These are phyloP conservation scores for Conoideocrella luteorostrata DNA, from an alignment of 2,329 filamentous ascomycete species.

Conservation along the genomic window DNA sequence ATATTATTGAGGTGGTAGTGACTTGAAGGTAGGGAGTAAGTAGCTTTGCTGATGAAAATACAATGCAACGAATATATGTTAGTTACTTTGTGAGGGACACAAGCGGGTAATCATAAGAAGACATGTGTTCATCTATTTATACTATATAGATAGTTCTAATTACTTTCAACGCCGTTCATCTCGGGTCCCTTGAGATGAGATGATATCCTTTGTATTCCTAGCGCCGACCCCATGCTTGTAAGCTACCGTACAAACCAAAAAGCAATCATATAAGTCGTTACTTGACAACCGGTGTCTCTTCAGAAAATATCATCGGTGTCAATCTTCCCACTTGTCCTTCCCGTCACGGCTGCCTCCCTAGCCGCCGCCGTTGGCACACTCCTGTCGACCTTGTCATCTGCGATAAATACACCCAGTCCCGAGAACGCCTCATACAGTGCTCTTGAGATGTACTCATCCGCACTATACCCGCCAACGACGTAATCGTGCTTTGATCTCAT, in stretches of 20 bases:
- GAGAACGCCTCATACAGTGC: constrained; percentile 85
- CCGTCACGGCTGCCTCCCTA: constrained; percentile 28
- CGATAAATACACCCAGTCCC: constrained; percentile 80
- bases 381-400: constrained; percentile 58
- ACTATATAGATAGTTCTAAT: too few relatives aligned
- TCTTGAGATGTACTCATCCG: constrained; percentile 73
- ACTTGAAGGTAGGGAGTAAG: too few relatives aligned
- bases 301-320: constrained; percentile 43
- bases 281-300: background rate
- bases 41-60: too few relatives aligned
- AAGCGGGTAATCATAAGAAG: too few relatives aligned
- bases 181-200: too few relatives aligned
- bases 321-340: constrained; percentile 32
- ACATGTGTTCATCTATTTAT: too few relatives aligned
- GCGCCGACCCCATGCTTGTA: background rate
- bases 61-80: too few relatives aligned
- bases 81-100: too few relatives aligned
- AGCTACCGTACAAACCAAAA: background rate
- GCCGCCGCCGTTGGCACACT: constrained; percentile 27
- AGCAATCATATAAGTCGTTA: background rate
- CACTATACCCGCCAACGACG: constrained; percentile 74
- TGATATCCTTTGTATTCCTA: too few relatives aligned
- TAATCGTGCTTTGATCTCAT: constrained; percentile 60
- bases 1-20: too few relatives aligned
- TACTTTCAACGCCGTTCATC: too few relatives aligned